Base-by-base conservation (phyloP, 257 asterid genomes). In the Gynochthodes officinalis region DNA sequence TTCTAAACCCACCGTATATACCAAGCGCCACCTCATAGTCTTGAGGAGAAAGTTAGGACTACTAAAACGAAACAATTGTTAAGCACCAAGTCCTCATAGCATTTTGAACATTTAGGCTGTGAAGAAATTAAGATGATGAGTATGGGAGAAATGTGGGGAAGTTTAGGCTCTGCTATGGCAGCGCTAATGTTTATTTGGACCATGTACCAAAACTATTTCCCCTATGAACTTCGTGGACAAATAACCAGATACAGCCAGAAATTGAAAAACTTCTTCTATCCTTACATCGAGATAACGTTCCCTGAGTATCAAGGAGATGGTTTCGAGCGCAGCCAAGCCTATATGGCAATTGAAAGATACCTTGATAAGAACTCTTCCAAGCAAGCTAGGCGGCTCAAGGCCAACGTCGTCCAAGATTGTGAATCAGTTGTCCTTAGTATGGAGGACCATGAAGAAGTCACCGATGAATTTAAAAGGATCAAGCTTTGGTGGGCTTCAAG, bases 361-460 rank as follows among this genome's bases (percentile, higher is more conserved):
- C 84, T 86, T 30, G 78, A 86, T 54, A 73, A 80, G 74, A 73
- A 69, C 21, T 87, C 92, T 65, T 71, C 92, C 59, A 11, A 49
- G 7, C 88, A 84, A 59, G 96, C 96, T 23, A 83, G 77, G 60
- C 79, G 83, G 4, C 83, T 87, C 62, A 67, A 75, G 23, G 92
- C 90, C 65, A 77, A 54, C 25, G 78, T 79, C 2, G 48, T 77
- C 23, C 79, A 77, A 18, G 88, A 87, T 73, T 75, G 75, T 21
- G 84, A 85, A 15, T 44, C 85, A 37, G 49, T 87, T 59, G 86
- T 89, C 4, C 86, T 87, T 13, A 72, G 78, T 62, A 89, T 89
- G 89, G 87, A 81, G n/a, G 84, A 85, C 10, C 69, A 78, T 40
- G 88, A 89, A 68, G 92, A 87, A 77, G 87, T 85, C 74, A 73